Evolutionary conservation across 257 asterid species (phyloP).

Genomic region (Thymus mandschuricus): DNA sequence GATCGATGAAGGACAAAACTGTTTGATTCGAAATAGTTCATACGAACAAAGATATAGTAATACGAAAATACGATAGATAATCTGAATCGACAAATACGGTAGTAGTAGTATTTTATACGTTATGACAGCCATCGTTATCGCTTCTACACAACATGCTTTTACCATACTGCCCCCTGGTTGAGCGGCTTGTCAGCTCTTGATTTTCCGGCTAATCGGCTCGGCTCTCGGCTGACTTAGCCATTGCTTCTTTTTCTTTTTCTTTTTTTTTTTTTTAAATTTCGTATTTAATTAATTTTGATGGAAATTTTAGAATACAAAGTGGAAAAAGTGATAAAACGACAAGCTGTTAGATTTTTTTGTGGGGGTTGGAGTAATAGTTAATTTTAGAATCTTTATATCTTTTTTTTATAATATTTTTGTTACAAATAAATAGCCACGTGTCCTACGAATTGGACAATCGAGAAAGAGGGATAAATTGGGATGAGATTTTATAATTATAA

Average conservation of each 20-base stretch:
- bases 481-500: too few relatives aligned
- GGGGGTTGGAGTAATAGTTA: conserved; percentile 40
- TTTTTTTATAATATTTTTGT: neutral
- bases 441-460: too few relatives aligned
- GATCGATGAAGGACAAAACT: too few relatives aligned
- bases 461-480: too few relatives aligned
- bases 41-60: too few relatives aligned
- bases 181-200: neutral
- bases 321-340: conserved; percentile 12
- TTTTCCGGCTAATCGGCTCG: conserved; percentile 26
- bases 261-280: neutral
- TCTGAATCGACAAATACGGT: too few relatives aligned
- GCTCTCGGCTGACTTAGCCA: conserved; percentile 15
- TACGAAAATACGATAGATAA: neutral
- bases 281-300: neutral
- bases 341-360: conserved; percentile 13
- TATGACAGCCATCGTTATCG: conserved; percentile 19
- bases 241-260: too few relatives aligned
- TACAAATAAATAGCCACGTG: neutral
- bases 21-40: too few relatives aligned
- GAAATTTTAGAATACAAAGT: neutral
- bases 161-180: conserved; percentile 26
- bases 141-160: neutral
- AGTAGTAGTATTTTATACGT: too few relatives aligned
- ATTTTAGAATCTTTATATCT: conserved; percentile 33